Percentiles rank a stretch among this genome's conserved stretches.
Evolutionary conservation across 2,329 filamentous ascomycete species (phyloP).

Genomic region (Cercospora sp.): DNA sequence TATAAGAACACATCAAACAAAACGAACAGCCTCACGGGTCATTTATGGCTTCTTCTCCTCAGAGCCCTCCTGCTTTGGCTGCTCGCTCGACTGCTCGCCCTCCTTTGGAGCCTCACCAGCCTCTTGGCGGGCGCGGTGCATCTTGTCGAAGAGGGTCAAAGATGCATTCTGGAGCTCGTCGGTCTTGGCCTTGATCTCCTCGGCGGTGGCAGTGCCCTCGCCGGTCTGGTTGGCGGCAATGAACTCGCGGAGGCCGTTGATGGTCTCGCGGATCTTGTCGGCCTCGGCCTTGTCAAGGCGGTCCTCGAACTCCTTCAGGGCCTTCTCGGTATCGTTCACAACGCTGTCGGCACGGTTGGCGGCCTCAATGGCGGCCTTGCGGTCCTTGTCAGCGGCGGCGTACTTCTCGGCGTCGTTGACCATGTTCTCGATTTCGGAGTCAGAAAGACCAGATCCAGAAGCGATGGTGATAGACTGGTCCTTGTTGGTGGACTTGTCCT

Average conservation of each 20-base stretch:
- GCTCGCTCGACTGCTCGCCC: slow-evolving; percentile 42
- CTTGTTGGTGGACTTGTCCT: slow-evolving; percentile 99
- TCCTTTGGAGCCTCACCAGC: slow-evolving; percentile 50
- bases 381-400: slow-evolving; percentile 91
- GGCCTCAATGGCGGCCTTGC: slow-evolving; percentile 90
- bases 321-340: slow-evolving; percentile 96
- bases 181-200: slow-evolving; percentile 97
- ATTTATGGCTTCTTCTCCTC: slow-evolving; percentile 73
- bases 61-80: slow-evolving; percentile 44
- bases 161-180: slow-evolving; percentile 95
- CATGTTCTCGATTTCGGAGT: slow-evolving; percentile 94
- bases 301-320: slow-evolving; percentile 93
- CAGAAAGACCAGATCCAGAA: slow-evolving; percentile 93
- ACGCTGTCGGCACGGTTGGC: slow-evolving; percentile 97
- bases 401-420: slow-evolving; percentile 97
- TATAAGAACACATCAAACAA: slow-evolving; percentile 28
- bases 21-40: slow-evolving; percentile 5
- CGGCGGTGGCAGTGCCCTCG: slow-evolving; percentile 80
- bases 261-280: slow-evolving; percentile 93
- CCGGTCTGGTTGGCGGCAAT: slow-evolving; percentile 93
- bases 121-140: slow-evolving; percentile 86
- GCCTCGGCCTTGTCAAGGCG: slow-evolving; percentile 96
- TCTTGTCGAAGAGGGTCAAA: slow-evolving; percentile 98
- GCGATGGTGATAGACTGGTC: slow-evolving; percentile 99
- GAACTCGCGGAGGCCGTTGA: slow-evolving; percentile 76